These are phyloP conservation scores for Phylloboletellus chloephorus DNA, from an alignment of 1,284 basidiomycete genomes.

Conservation along the genomic window DNA sequence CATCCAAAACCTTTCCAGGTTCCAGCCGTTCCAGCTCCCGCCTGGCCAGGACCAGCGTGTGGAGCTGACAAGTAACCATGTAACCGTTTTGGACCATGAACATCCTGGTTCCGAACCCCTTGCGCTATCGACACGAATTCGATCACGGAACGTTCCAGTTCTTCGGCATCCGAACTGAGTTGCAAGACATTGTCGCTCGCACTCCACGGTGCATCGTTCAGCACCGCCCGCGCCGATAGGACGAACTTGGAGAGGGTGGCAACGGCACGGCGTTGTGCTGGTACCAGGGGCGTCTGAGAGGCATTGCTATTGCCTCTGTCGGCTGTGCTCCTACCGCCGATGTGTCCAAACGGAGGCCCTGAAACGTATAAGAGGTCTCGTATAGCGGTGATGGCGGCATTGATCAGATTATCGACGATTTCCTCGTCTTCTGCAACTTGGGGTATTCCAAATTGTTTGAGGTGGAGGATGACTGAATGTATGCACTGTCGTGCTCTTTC, in stretches of 20 bases:
- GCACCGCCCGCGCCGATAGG: conserved; percentile 30
- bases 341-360: conserved; percentile 26
- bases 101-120: conserved; percentile 23
- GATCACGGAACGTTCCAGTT: conserved; percentile 26
- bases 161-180: conserved; percentile 27
- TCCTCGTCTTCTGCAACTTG: conserved; percentile 23
- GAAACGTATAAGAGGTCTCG: conserved; percentile 34
- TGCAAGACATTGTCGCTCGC: conserved; percentile 19
- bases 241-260: conserved; percentile 36
- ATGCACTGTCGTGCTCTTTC: conserved; percentile 22
- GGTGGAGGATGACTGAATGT: conserved; percentile 24
- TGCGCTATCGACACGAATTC: conserved; percentile 31
- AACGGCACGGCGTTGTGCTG: conserved; percentile 33
- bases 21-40: conserved; percentile 29
- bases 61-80: conserved; percentile 24
- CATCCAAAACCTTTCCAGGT: conserved; percentile 33
- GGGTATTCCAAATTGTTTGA: conserved; percentile 29
- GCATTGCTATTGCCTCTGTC: conserved; percentile 22
- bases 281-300: conserved; percentile 32
- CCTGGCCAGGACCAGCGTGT: conserved; percentile 14
- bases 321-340: conserved; percentile 15
- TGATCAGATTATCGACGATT: conserved; percentile 26
- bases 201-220: conserved; percentile 31
- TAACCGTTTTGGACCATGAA: conserved; percentile 21
- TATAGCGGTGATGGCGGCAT: conserved; percentile 24